phyloP scores from a whole-genome alignment of 495 filamentous ascomycete species.

The Bathelium albidoporum region DNA sequence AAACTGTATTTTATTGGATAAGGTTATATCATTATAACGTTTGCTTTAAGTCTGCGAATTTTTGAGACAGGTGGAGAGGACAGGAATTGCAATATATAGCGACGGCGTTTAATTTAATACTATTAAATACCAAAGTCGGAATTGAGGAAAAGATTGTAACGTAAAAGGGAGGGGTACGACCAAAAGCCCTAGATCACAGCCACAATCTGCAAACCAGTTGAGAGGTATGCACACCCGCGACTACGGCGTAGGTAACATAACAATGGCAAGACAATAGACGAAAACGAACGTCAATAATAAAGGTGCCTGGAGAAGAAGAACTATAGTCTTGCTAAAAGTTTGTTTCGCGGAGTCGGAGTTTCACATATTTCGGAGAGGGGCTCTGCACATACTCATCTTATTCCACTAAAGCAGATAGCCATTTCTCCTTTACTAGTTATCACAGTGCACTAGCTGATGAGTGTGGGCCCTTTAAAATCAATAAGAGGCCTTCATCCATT shows the following conservation, averaged over 20 bases:
- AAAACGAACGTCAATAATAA: not conserved
- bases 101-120: not conserved
- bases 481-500: not conserved
- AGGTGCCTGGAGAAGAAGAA: not conserved
- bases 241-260: not conserved
- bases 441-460: not conserved
- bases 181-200: not conserved
- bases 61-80: not conserved
- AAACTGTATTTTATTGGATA: not conserved
- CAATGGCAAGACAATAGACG: not conserved
- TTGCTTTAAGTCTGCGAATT: not conserved
- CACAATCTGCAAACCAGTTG: not conserved
- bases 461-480: not conserved
- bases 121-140: not conserved
- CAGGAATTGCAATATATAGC: not conserved
- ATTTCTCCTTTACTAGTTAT: not conserved
- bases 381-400: not conserved
- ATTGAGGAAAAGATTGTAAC: not conserved
- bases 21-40: not conserved
- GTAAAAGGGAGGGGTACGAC: not conserved
- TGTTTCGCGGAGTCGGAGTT: not conserved
- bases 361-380: not conserved
- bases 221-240: not conserved
- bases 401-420: not conserved
- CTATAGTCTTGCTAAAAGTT: not conserved